Conservation (phyloP, 257 asterid genomes). For the Jacaranda mimosifolia region DNA sequence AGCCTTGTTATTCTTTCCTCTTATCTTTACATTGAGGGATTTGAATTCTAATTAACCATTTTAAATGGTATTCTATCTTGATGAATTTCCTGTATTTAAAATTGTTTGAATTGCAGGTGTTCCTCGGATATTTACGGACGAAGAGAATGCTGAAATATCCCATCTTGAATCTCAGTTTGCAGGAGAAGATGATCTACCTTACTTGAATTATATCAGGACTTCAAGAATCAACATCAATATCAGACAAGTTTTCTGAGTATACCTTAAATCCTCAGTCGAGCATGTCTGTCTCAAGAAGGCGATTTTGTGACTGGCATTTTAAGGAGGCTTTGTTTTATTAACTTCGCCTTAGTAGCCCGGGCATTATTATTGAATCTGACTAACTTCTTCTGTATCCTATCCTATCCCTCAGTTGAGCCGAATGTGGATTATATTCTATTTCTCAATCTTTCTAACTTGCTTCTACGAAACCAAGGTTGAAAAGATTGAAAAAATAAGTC, state of each 20-base stretch:
- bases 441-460: no score
- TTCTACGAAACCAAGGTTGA: no score
- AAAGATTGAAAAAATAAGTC: no score
- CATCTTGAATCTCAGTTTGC: slow-evolving; percentile 66
- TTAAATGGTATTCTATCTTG: background rate
- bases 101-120: slow-evolving; percentile 60
- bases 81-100: slow-evolving; percentile 1
- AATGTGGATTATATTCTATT: background rate
- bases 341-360: background rate
- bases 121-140: slow-evolving; percentile 86
- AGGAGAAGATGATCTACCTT: slow-evolving; percentile 52
- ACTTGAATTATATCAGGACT: slow-evolving; percentile 69
- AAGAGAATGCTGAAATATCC: slow-evolving; percentile 68
- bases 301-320: slow-evolving; percentile 24
- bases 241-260: slow-evolving; percentile 75
- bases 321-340: background rate
- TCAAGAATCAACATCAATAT: slow-evolving; percentile 96
- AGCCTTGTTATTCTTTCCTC: background rate
- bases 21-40: background rate
- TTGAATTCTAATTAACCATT: background rate
- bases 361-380: background rate
- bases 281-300: background rate
- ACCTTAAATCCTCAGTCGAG: background rate
- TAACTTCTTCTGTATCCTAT: background rate
- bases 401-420: background rate